A percentile compares a stretch with the other conserved stretches of the same genome.
phyloP scores from a whole-genome alignment of 768 basidiomycete species.

The Kwoniella bestiolae region DNA sequence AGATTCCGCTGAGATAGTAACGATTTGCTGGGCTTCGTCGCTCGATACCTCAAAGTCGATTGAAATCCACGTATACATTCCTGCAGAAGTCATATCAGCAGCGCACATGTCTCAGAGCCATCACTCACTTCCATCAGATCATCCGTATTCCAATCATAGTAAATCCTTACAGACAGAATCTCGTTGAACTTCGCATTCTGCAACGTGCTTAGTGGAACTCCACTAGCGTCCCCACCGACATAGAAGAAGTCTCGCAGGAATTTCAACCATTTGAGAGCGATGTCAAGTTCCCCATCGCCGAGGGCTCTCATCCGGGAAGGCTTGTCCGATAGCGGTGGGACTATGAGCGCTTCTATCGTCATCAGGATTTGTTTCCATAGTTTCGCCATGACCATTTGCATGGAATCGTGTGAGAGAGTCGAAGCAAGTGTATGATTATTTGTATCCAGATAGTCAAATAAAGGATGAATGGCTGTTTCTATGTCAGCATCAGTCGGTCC shows the following conservation, averaged over 20 bases:
- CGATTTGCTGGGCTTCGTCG: constrained; percentile 89
- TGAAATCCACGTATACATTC: constrained; percentile 97
- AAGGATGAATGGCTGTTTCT: constrained; percentile 83
- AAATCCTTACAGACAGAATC: constrained; percentile 82
- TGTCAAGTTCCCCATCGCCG: constrained; percentile 93
- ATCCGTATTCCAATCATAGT: constrained; percentile 82
- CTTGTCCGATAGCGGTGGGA: constrained; percentile 84
- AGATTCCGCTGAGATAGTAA: constrained; percentile 91
- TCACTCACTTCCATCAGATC: constrained; percentile 57
- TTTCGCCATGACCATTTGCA: constrained; percentile 85
- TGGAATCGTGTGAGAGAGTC: constrained; percentile 78
- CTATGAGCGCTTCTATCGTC: constrained; percentile 82
- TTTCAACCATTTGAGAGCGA: constrained; percentile 98
- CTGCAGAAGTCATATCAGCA: constrained; percentile 55
- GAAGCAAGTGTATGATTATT: constrained; percentile 90
- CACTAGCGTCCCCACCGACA: constrained; percentile 82
- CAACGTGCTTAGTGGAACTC: constrained; percentile 78
- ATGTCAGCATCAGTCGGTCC: constrained; percentile 81
- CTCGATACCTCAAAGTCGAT: constrained; percentile 74
- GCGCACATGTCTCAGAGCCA: not conserved
- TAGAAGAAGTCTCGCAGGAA: constrained; percentile 95
- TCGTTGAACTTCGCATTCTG: constrained; percentile 96
- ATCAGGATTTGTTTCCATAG: constrained; percentile 95
- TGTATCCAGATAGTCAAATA: constrained; percentile 96
- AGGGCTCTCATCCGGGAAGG: constrained; percentile 89